A percentile compares a stretch with the other conserved stretches of the same genome.
phyloP scores from a whole-genome alignment of 2,329 filamentous ascomycete genomes.

The Talaromyces sp. region DNA sequence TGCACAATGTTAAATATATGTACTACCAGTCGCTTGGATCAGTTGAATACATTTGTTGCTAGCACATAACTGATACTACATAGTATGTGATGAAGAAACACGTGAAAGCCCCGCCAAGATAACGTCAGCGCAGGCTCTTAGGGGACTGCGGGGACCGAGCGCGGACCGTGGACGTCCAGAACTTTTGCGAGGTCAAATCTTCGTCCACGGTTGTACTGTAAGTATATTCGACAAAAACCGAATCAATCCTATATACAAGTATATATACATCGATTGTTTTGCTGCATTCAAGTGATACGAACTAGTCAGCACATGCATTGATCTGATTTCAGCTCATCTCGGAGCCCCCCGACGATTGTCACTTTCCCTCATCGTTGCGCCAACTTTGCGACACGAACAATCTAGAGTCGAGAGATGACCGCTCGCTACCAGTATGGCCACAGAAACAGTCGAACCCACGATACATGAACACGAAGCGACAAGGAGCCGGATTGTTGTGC shows the following conservation, averaged over 20 bases:
- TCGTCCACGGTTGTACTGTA: neutral
- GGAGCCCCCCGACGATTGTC: slow-evolving; percentile 1
- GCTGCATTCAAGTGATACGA: neutral
- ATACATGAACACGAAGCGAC: slow-evolving; percentile 27
- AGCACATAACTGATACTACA: too few relatives aligned
- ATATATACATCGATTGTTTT: neutral
- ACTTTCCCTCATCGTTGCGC: neutral
- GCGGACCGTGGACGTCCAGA: neutral
- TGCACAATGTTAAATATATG: slow-evolving; percentile 10
- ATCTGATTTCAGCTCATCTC: slow-evolving; percentile 2
- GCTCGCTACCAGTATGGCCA: slow-evolving; percentile 37
- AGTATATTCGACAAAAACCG: neutral
- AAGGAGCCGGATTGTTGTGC: slow-evolving; percentile 22
- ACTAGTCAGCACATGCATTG: neutral
- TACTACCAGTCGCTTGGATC: neutral
- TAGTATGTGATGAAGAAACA: neutral
- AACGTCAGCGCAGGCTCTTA: slow-evolving; percentile 15
- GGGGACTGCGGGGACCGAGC: neutral
- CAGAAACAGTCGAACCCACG: slow-evolving; percentile 37
- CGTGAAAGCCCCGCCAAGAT: slow-evolving; percentile 16
- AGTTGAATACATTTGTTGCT: slow-evolving; percentile 3
- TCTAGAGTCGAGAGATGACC: slow-evolving; percentile 31
- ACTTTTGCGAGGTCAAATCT: neutral
- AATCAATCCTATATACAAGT: neutral
- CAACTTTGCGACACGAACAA: neutral